Evolutionary conservation across 148 eudicot genomes (phyloP).

Genomic region (Vaccinium corymbosum): DNA sequence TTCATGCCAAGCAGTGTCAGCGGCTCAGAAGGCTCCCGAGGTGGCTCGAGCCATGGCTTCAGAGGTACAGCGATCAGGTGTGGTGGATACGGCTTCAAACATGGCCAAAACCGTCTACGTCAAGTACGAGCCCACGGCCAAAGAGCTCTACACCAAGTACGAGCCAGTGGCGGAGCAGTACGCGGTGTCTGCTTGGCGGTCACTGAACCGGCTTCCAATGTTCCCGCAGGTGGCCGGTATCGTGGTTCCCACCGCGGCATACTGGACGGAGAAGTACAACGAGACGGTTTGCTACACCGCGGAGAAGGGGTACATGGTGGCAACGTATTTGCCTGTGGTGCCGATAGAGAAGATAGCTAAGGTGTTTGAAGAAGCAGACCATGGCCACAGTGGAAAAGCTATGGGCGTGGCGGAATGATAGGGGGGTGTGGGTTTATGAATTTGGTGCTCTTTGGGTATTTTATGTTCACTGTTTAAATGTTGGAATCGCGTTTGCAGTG

Average conservation of each 20-base stretch:
- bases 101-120: slow-evolving; percentile 35
- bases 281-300: slow-evolving; percentile 33
- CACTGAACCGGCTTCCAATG: slow-evolving; percentile 48
- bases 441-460: background rate
- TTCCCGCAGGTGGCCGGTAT: slow-evolving; percentile 51
- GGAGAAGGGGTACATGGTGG: slow-evolving; percentile 42
- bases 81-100: slow-evolving; percentile 29
- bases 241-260: slow-evolving; percentile 53
- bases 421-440: background rate
- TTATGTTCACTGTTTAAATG: background rate
- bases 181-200: slow-evolving; percentile 56
- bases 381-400: slow-evolving; percentile 16
- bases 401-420: background rate
- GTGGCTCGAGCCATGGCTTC: slow-evolving; percentile 35
- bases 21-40: slow-evolving; percentile 34
- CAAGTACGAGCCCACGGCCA: slow-evolving; percentile 53
- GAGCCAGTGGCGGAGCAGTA: slow-evolving; percentile 67
- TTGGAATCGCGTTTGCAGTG: background rate
- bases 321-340: slow-evolving; percentile 48
- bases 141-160: slow-evolving; percentile 46
- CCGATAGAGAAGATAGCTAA: slow-evolving; percentile 64
- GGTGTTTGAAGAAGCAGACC: slow-evolving; percentile 35
- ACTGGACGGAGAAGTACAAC: slow-evolving; percentile 64
- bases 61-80: slow-evolving; percentile 35
- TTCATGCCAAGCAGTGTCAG: slow-evolving; percentile 18